phyloP scores from a whole-genome alignment of 768 basidiomycete genomes.

The Mycena albidolilacea region DNA sequence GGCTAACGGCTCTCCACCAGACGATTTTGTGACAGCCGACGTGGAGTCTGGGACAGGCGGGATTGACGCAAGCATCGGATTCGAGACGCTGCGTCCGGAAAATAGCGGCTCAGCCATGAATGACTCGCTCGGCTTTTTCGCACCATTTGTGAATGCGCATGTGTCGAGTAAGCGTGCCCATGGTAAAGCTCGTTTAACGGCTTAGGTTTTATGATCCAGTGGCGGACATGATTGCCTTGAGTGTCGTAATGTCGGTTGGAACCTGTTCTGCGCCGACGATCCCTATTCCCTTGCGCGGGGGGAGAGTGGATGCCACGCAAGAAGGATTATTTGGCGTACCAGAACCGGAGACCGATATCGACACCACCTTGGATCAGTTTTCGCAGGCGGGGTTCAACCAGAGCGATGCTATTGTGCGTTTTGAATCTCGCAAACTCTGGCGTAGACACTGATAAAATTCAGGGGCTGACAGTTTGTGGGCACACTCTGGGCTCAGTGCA shows the following conservation, averaged over 20 bases:
- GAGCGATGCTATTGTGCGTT: constrained; percentile 38
- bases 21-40: constrained; percentile 44
- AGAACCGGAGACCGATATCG: constrained; percentile 40
- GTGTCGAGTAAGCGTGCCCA: constrained; percentile 20
- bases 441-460: background rate
- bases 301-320: constrained; percentile 43
- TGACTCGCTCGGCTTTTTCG: constrained; percentile 35
- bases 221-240: constrained; percentile 43
- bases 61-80: constrained; percentile 44
- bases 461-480: constrained; percentile 37
- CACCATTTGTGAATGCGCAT: constrained; percentile 34
- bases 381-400: constrained; percentile 32
- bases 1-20: background rate
- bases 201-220: constrained; percentile 11
- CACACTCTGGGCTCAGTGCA: constrained; percentile 39
- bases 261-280: constrained; percentile 38
- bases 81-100: constrained; percentile 41
- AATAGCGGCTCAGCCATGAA: constrained; percentile 39
- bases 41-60: constrained; percentile 43
- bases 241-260: constrained; percentile 36
- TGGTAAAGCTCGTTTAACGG: background rate
- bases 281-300: constrained; percentile 39
- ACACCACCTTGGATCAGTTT: constrained; percentile 36
- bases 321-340: constrained; percentile 42
- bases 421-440: too few relatives aligned